Evolutionary conservation across 257 asterid species (phyloP).

Genomic region (Dorcoceras hygrometricum): DNA sequence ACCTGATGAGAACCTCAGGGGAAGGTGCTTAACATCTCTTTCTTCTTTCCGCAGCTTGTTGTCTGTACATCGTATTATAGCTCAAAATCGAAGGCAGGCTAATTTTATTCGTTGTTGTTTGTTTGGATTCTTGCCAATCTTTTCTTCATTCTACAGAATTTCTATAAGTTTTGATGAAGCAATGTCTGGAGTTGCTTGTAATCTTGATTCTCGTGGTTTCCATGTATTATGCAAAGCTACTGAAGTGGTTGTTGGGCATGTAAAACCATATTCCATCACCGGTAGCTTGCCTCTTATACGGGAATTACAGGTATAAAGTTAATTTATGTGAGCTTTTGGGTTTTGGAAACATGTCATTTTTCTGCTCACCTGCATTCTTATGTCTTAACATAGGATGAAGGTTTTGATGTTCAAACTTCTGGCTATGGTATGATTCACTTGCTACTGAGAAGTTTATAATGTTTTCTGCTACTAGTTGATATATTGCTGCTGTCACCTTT

Average conservation of each 20-base stretch:
- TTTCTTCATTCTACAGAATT: constrained; percentile 40
- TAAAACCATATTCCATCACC: constrained; percentile 91
- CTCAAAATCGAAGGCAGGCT: not conserved
- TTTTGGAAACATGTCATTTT: not conserved
- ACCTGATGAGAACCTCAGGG: constrained; percentile 90
- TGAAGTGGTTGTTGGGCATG: constrained; percentile 86
- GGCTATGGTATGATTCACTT: constrained; percentile 70
- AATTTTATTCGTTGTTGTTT: not conserved
- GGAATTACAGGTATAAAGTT: constrained; percentile 66
- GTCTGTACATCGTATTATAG: not conserved
- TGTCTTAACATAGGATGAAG: constrained; percentile 71
- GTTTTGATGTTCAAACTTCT: constrained; percentile 89
- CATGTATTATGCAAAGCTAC: constrained; percentile 92
- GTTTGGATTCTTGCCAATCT: constrained; percentile 1
- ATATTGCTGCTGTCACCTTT: not conserved
- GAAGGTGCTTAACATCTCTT: constrained; percentile 52
- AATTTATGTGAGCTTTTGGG: not conserved
- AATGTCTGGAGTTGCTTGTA: constrained; percentile 80
- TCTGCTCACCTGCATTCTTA: constrained; percentile 2
- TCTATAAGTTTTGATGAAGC: constrained; percentile 72
- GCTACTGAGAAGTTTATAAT: constrained; percentile 16
- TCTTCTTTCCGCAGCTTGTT: constrained; percentile 5
- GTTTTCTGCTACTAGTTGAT: not conserved
- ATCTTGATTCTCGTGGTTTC: constrained; percentile 89
- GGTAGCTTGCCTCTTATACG: constrained; percentile 93